Evolutionary conservation across 2,329 filamentous ascomycete genomes (phyloP).

Genomic region (Alternaria ethzedia): DNA sequence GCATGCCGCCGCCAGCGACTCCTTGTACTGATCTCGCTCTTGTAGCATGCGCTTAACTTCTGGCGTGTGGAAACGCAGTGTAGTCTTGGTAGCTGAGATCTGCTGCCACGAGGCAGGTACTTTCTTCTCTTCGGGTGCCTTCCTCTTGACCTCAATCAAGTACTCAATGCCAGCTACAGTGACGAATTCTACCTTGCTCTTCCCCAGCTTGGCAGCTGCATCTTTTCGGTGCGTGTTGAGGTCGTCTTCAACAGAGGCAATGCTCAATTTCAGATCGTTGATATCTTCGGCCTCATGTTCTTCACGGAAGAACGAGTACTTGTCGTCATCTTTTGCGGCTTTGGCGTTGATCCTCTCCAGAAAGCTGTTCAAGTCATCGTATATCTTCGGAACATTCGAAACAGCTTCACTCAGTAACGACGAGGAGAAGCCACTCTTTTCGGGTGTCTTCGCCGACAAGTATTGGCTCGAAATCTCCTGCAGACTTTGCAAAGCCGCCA

Average conservation of each 20-base stretch:
- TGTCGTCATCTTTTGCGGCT: constrained; percentile 86
- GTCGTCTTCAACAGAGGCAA: constrained; percentile 89
- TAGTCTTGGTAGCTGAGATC: constrained; percentile 90
- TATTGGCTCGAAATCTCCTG: constrained; percentile 83
- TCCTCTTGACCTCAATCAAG: constrained; percentile 88
- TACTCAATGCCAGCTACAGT: constrained; percentile 93
- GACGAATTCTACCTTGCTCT: constrained; percentile 75
- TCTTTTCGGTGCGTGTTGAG: constrained; percentile 76
- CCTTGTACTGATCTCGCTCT: constrained; percentile 93
- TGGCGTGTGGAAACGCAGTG: constrained; percentile 92
- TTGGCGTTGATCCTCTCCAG: constrained; percentile 85
- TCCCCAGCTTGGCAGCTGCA: constrained; percentile 75
- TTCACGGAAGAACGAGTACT: constrained; percentile 91
- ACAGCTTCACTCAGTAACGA: constrained; percentile 73
- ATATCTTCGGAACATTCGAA: constrained; percentile 75
- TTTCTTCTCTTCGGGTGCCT: constrained; percentile 70
- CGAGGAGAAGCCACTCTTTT: constrained; percentile 76
- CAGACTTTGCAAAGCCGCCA: constrained; percentile 83
- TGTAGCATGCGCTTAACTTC: constrained; percentile 82
- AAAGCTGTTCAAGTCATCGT: constrained; percentile 73
- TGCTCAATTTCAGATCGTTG: constrained; percentile 87
- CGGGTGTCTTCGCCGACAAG: constrained; percentile 66
- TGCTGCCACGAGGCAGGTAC: constrained; percentile 96
- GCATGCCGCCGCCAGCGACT: constrained; percentile 89
- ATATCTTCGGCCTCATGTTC: constrained; percentile 88